A percentile compares a stretch with the other conserved stretches of the same genome.
These are phyloP conservation scores for Gonium pectorale DNA, from an alignment of 139 green algal species.

Conservation along the genomic window DNA sequence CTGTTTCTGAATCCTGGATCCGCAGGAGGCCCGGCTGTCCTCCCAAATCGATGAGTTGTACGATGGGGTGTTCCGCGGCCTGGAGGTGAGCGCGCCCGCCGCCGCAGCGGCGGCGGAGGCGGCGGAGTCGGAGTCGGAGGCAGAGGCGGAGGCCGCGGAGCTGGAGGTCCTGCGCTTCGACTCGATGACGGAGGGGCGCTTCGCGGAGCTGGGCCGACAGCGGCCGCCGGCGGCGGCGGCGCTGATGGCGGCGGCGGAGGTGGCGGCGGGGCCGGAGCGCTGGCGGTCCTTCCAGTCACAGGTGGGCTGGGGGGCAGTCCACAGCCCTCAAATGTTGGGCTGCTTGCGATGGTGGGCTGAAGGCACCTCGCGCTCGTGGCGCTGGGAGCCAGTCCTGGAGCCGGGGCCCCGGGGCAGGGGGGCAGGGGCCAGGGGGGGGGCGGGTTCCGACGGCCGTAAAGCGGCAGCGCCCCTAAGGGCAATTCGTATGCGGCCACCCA, in stretches of 20 bases:
- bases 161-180: slow-evolving; percentile 10
- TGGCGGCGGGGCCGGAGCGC: neutral
- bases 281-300: slow-evolving; percentile 74
- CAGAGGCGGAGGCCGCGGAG: slow-evolving; percentile 19
- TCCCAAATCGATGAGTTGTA: slow-evolving; percentile 68
- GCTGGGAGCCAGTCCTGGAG: neutral
- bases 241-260: slow-evolving; percentile 34
- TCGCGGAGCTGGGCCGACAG: neutral
- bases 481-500: too few species aligned
- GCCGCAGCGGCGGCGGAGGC: slow-evolving; percentile 1
- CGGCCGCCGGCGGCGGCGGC: neutral
- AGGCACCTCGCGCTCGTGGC: neutral
- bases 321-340: neutral
- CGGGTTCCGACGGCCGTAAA: too few species aligned
- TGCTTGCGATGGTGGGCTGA: neutral
- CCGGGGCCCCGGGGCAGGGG: neutral
- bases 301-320: too few species aligned
- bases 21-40: slow-evolving; percentile 56
- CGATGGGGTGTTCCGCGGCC: slow-evolving; percentile 51
- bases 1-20: too few species aligned
- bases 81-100: slow-evolving; percentile 28
- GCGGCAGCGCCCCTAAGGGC: too few species aligned
- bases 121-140: slow-evolving; percentile 49
- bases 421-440: neutral
- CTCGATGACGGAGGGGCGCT: slow-evolving; percentile 1